Conservation (phyloP, 345 rosid genomes). For the Arabis hirsuta region DNA sequence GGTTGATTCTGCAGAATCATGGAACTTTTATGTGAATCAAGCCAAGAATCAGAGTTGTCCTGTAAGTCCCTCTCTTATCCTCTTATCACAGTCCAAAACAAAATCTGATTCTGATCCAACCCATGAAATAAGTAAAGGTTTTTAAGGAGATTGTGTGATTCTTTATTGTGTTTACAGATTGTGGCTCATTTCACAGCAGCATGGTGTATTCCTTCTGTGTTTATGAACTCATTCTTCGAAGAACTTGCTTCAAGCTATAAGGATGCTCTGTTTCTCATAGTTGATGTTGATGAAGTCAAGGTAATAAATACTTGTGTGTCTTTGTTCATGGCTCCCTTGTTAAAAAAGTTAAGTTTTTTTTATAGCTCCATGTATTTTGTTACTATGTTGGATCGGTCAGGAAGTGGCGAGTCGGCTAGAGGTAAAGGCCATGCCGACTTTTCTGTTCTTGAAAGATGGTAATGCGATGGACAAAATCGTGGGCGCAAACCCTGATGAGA, state of each 20-base stretch:
- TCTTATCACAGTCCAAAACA: not conserved
- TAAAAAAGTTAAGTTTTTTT: not conserved
- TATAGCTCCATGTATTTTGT: not conserved
- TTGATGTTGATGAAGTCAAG: constrained; percentile 94
- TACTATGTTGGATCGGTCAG: constrained; percentile 46
- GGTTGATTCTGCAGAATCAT: constrained; percentile 66
- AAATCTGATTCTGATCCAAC: constrained; percentile 9
- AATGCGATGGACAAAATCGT: constrained; percentile 68
- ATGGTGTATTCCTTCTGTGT: constrained; percentile 95
- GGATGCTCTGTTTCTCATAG: constrained; percentile 73
- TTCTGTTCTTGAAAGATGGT: constrained; percentile 72
- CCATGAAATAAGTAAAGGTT: not conserved
- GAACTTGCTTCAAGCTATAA: constrained; percentile 65
- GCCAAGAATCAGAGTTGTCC: constrained; percentile 68
- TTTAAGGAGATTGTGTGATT: not conserved
- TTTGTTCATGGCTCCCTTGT: not conserved
- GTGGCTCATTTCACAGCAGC: constrained; percentile 89
- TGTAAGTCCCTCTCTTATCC: constrained; percentile 49
- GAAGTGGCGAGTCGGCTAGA: constrained; percentile 73
- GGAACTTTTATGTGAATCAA: constrained; percentile 67
- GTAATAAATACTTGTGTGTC: constrained; percentile 40
- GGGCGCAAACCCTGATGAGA: constrained; percentile 92
- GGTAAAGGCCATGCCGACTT: constrained; percentile 96
- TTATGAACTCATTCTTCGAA: constrained; percentile 75
- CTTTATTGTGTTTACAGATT: constrained; percentile 50